Conservation (phyloP, 2,329 filamentous ascomycete species). For the Colletotrichum tanaceti region DNA sequence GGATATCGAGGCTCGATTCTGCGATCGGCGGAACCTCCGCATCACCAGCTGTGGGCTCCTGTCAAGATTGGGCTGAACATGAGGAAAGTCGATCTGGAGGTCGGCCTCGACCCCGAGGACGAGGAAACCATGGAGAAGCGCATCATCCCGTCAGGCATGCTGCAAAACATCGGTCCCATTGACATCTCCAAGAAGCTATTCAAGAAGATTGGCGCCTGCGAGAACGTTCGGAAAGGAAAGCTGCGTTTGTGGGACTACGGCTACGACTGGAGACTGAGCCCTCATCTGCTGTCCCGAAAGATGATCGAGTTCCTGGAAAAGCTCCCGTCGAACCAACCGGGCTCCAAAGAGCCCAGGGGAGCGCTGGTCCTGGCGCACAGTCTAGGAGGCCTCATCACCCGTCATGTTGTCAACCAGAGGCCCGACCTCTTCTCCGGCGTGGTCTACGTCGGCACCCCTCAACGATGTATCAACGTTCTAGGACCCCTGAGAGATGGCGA, state of each 20-base stretch:
- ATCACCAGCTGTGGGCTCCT: constrained; percentile 93
- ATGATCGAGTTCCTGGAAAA: constrained; percentile 79
- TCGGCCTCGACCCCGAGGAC: constrained; percentile 83
- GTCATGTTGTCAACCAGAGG: constrained; percentile 85
- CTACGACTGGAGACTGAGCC: constrained; percentile 94
- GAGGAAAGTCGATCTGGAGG: constrained; percentile 89
- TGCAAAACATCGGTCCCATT: constrained; percentile 91
- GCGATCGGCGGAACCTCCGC: constrained; percentile 81
- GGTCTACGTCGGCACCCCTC: constrained; percentile 85
- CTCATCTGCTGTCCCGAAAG: constrained; percentile 76
- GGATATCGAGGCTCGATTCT: constrained; percentile 93
- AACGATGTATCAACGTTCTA: constrained; percentile 90
- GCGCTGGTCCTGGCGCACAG: constrained; percentile 88
- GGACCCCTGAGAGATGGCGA: constrained; percentile 93
- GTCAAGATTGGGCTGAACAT: constrained; percentile 93
- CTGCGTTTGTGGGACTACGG: constrained; percentile 90
- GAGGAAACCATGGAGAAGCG: constrained; percentile 84
- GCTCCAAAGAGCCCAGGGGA: constrained; percentile 74
- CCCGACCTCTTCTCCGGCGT: constrained; percentile 90
- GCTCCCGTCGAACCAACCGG: constrained; percentile 77
- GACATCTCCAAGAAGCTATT: constrained; percentile 88
- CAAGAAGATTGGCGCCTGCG: constrained; percentile 78
- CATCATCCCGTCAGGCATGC: constrained; percentile 88
- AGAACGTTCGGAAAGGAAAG: constrained; percentile 77
- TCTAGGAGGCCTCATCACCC: constrained; percentile 86